Base-by-base conservation (phyloP, 495 filamentous ascomycete species). In the Aspergillus mulundensis region DNA sequence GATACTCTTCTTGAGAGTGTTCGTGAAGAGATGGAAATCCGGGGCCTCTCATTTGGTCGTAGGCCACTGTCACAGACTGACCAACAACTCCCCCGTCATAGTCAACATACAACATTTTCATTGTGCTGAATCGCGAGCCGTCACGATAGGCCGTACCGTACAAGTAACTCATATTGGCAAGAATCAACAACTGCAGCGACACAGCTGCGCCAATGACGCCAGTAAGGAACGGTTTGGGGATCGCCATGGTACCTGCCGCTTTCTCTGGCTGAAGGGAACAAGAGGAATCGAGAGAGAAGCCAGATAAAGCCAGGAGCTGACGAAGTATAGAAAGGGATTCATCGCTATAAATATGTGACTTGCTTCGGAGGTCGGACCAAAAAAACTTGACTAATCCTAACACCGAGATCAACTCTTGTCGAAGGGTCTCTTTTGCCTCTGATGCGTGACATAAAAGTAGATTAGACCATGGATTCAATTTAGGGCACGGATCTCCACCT, bases 71-170 rank as follows among this genome's bases (percentile, higher is more conserved):
- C 0, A 78, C 61, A 1, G 75, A 66, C 12, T 66, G 34, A 19
- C 75, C 74, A 8, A 80, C 58, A 0, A 66, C 58, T 14, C 74
- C 74, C 18, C 66, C 71, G 51, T 77, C 77, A 39, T 77, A 78
- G 59, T 80, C 76, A 19, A 80, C 69, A 52, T 69, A 73, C 20
- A 50, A 20, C 4, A 50, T 11, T 1, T 50, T 40, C 16, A 50
- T n/a, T 16, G 18, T 40, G 34, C 19, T 6, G 7, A 4, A 15
- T n/a, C 30, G 48, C 18, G 7, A 34, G 16, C 32, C 21, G 16
- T 40, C 32, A 1, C 32, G 50, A 16, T 42, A 43, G 7, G 0
- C 19, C 2, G 36, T 42, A 2, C 36, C 36, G 18, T 53, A 53
- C 1, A 53, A 12, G 38, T 53, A 53, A 30, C 19, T 24, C 20